A percentile compares a stretch with the other conserved stretches of the same genome.
phyloP scores from a whole-genome alignment of 2,329 filamentous ascomycete genomes.

The Pyricularia grisea region DNA sequence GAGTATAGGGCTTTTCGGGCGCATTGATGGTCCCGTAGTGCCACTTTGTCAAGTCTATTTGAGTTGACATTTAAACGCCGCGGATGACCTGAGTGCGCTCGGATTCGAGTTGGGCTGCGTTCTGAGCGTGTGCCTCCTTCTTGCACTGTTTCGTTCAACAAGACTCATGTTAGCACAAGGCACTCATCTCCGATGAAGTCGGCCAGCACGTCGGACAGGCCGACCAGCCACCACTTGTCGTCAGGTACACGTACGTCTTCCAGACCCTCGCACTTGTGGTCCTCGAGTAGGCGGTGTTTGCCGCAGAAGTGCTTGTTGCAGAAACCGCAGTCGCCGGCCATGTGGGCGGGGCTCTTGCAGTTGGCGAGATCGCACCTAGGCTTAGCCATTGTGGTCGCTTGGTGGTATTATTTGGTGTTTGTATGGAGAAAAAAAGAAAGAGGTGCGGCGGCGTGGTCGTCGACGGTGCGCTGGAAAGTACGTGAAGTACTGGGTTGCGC shows the following conservation, averaged over 20 bases:
- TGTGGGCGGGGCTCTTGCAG: conserved; percentile 82
- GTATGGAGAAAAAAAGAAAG: background rate
- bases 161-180: conserved; percentile 23
- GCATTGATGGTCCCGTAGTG: background rate
- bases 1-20: background rate
- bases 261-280: conserved; percentile 84
- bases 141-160: conserved; percentile 58
- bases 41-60: background rate
- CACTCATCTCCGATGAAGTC: conserved; percentile 6
- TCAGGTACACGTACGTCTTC: conserved; percentile 61
- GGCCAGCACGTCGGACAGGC: conserved; percentile 18
- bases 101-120: conserved; percentile 82
- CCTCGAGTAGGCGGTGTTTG: conserved; percentile 87
- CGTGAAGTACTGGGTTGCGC: background rate
- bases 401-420: conserved; percentile 7
- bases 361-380: conserved; percentile 81
- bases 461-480: background rate
- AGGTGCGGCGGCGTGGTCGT: background rate
- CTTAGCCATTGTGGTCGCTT: conserved; percentile 49
- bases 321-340: conserved; percentile 94
- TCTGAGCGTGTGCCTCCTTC: conserved; percentile 91
- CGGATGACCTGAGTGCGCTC: conserved; percentile 93
- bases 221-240: conserved; percentile 17
- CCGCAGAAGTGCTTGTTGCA: conserved; percentile 91
- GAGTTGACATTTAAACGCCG: conserved; percentile 54